Evolutionary conservation across 2,329 filamentous ascomycete genomes (phyloP), one percentile per base, ranked within the genome.

Genomic region (Podosphaera leucotricha): DNA sequence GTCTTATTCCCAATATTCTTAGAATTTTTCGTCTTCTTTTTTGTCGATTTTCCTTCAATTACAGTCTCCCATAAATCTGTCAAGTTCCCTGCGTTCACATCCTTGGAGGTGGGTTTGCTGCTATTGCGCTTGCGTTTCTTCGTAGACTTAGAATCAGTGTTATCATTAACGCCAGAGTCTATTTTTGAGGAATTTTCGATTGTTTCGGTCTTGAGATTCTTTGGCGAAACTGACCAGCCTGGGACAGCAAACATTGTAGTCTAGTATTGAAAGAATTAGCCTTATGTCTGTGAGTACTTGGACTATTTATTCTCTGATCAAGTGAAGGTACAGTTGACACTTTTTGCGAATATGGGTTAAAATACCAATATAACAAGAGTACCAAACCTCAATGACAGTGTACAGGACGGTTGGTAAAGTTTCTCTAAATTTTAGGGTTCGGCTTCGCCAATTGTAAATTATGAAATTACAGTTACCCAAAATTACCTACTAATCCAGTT

Each of bases 141-240:
- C 59, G 59, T 50, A 60, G 65, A 40, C 57, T 60, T 50, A 53
- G 53, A 45, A 46, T 16, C 22, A 2, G 26, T 21, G 18, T 19
- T 7, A 10, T 42, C 26, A 18, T 28, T 51, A 45, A 45, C 52
- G 49, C 46, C 51, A 56, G 53, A 45, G 49, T 46, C 46, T 45
- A 36, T 40, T 56, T 45, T 15, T 46, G 42, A 1, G 28, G 47
- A 38, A 2, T 45, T 26, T 21, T 49, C 48, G 6, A 49, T 38
- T 16, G 57, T 55, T 61, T 93, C 83, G 24, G 73, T 62, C 61
- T 83, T 84, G 50, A 92, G 71, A 43, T 64, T 65, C 51, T 75
- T 72, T 48, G 77, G 70, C 45, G 82, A 74, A 30, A 94, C 68
- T 35, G 83, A 83, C 86, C 87, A 94, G 53, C 90, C 90, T 55